phyloP scores from a whole-genome alignment of 192 early-diverging fungal genomes.

The Diversispora eburnea region DNA sequence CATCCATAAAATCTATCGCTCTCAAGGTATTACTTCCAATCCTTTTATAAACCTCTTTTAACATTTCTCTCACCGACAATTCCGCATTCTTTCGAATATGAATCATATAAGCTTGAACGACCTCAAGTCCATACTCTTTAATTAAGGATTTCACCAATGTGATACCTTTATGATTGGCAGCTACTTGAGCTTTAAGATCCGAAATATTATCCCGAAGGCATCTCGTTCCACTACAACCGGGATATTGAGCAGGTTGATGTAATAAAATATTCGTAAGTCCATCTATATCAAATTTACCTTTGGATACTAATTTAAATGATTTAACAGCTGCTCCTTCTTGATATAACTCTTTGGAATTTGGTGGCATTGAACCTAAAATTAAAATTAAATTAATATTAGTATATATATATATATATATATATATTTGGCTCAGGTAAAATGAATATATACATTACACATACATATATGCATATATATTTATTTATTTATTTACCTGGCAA shows the following conservation, averaged over 20 bases:
- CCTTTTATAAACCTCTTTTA: conserved; percentile 54
- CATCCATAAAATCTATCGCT: conserved; percentile 84
- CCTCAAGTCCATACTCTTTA: conserved; percentile 74
- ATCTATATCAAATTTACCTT: conserved; percentile 78
- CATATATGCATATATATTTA: no score
- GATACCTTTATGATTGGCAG: conserved; percentile 95
- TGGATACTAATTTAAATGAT: conserved; percentile 81
- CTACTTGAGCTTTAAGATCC: conserved; percentile 94
- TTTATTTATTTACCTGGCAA: conserved; percentile 59
- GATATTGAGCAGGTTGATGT: conserved; percentile 77
- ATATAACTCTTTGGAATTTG: conserved; percentile 85
- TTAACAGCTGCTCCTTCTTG: conserved; percentile 93
- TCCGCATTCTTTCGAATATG: conserved; percentile 90
- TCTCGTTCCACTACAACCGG: conserved; percentile 84
- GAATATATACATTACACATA: neutral
- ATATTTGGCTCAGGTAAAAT: neutral
- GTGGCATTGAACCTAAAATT: conserved; percentile 76
- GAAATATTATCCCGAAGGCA: conserved; percentile 88
- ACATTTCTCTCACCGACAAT: conserved; percentile 73
- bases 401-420: no score
- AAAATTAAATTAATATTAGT: neutral
- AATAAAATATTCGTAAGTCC: conserved; percentile 74
- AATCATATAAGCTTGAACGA: conserved; percentile 94
- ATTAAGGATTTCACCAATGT: conserved; percentile 76
- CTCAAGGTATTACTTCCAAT: conserved; percentile 43